Evolutionary conservation across 345 rosid genomes (phyloP).

Genomic region (Eucalyptus erythrocorys): DNA sequence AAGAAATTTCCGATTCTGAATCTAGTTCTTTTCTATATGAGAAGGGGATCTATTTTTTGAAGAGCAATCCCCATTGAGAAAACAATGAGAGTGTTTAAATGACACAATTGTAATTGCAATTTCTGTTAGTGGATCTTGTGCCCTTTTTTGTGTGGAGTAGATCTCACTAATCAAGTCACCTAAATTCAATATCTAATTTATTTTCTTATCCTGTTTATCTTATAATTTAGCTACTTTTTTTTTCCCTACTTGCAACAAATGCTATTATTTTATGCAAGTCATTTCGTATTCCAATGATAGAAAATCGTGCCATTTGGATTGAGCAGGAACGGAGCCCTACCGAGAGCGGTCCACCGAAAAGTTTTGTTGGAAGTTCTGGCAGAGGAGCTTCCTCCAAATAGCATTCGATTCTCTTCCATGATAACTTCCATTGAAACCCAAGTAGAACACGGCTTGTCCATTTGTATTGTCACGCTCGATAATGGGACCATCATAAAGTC

Average conservation of each 20-base stretch:
- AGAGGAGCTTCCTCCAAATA: conserved; percentile 12
- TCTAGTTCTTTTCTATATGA: too few relatives aligned
- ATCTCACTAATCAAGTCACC: rapidly evolving
- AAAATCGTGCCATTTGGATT: neutral
- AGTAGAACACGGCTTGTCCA: neutral
- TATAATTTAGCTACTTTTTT: neutral
- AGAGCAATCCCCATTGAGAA: too few relatives aligned
- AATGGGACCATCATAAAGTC: conserved; percentile 19
- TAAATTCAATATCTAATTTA: neutral
- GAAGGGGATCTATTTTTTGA: too few relatives aligned
- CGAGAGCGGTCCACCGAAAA: neutral
- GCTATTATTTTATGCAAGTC: rapidly evolving
- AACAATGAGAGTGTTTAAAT: neutral
- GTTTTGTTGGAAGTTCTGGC: conserved; percentile 13
- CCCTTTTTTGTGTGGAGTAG: rapidly evolving
- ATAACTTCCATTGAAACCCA: conserved; percentile 4
- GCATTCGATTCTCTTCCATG: conserved; percentile 20
- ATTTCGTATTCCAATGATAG: neutral
- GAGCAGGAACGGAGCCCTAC: neutral
- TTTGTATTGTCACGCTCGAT: neutral
- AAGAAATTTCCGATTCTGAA: too few relatives aligned
- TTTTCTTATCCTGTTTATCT: neutral
- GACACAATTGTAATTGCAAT: rapidly evolving
- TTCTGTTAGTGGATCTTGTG: neutral
- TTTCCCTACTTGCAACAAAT: neutral